Evolutionary conservation across 2,329 filamentous ascomycete genomes (phyloP).

Genomic region (Hirsutella minnesotensis): DNA sequence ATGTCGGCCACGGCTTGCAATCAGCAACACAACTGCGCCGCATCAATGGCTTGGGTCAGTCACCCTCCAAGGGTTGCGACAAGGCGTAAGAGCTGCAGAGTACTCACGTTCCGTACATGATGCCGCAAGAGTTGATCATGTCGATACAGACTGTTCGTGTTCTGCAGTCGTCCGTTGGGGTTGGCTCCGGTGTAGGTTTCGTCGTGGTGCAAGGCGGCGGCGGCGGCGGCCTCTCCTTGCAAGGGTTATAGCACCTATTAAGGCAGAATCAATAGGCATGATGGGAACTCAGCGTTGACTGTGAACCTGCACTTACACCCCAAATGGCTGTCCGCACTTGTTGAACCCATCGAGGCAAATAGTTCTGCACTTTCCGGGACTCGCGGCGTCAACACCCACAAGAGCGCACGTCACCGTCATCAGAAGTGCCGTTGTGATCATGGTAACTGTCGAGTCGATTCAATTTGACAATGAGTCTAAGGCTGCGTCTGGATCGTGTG

Average conservation of each 20-base stretch:
- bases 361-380: not conserved
- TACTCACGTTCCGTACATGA: not conserved
- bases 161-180: not conserved
- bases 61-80: not conserved
- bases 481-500: too few relatives aligned
- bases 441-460: too few relatives aligned
- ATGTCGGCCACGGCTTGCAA: not conserved
- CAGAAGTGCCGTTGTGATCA: too few relatives aligned
- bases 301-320: not conserved
- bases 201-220: not conserved
- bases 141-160: conserved; percentile 1
- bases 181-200: not conserved
- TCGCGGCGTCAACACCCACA: not conserved
- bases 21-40: not conserved
- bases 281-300: not conserved
- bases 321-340: not conserved
- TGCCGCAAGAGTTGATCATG: conserved; percentile 1
- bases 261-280: too few relatives aligned
- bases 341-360: not conserved
- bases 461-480: too few relatives aligned
- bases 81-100: not conserved
- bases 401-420: too few relatives aligned
- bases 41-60: not conserved
- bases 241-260: not conserved
- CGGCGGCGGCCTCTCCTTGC: not conserved